These are phyloP conservation scores for Phytophthora niederhauseri DNA, from an alignment of 352 stramenopile genomes.

Conservation along the genomic window DNA sequence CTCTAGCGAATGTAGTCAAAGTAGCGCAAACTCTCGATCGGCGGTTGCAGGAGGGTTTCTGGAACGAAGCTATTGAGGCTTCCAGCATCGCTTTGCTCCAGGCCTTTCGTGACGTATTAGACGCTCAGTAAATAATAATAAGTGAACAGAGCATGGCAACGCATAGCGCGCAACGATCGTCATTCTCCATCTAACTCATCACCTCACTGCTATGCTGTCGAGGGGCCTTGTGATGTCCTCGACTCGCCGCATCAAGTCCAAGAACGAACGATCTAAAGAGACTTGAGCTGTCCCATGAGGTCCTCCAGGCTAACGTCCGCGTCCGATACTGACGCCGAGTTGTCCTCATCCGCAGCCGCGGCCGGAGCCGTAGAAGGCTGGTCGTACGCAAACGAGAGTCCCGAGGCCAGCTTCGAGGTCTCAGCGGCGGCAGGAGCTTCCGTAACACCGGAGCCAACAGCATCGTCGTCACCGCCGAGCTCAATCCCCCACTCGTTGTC, in stretches of 20 bases:
- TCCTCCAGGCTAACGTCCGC: conserved; percentile 72
- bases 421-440: conserved; percentile 10
- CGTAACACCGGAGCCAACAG: conserved; percentile 2
- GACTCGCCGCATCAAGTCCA: not conserved
- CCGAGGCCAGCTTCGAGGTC: conserved; percentile 44
- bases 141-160: conserved; percentile 4
- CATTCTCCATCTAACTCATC: conserved; percentile 26
- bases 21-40: conserved; percentile 43
- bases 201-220: not conserved
- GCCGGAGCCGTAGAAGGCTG: conserved; percentile 24
- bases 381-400: conserved; percentile 69
- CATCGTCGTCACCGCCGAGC: conserved; percentile 40
- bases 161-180: conserved; percentile 12
- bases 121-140: conserved; percentile 27
- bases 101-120: conserved; percentile 45
- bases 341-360: conserved; percentile 19
- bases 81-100: conserved; percentile 49
- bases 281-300: conserved; percentile 83
- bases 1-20: conserved; percentile 43
- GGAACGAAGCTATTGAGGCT: conserved; percentile 39
- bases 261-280: conserved; percentile 43
- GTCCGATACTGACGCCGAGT: conserved; percentile 33
- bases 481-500: conserved; percentile 93
- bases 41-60: conserved; percentile 50
- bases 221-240: not conserved